Evolutionary conservation across 2,329 filamentous ascomycete species (phyloP).

Genomic region (Ascochyta lentis): DNA sequence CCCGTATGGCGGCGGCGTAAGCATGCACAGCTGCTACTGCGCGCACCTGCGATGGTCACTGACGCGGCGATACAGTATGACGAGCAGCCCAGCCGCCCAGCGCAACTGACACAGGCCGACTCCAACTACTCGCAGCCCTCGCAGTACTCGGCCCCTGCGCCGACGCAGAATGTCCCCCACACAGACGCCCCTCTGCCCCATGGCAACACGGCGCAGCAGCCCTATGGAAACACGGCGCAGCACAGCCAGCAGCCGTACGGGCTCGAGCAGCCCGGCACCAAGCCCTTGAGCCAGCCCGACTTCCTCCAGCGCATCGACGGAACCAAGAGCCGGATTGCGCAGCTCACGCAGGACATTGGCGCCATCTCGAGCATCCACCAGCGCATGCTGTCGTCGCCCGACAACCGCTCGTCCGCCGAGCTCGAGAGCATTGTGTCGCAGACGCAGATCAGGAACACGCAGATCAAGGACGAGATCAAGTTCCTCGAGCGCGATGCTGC

Average conservation of each 20-base stretch:
- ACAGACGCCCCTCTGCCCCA: constrained; percentile 23
- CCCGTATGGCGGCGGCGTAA: constrained; percentile 40
- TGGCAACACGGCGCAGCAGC: constrained; percentile 31
- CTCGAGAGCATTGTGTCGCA: constrained; percentile 72
- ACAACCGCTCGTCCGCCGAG: constrained; percentile 59
- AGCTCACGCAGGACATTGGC: constrained; percentile 70
- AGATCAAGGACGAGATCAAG: constrained; percentile 81
- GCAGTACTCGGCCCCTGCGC: constrained; percentile 40
- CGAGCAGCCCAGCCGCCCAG: constrained; percentile 33
- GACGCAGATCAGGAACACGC: constrained; percentile 75
- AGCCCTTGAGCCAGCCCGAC: constrained; percentile 66
- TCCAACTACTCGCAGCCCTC: constrained; percentile 50
- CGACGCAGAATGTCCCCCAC: constrained; percentile 36
- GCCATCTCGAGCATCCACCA: constrained; percentile 74
- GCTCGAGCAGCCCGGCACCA: constrained; percentile 61
- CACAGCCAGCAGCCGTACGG: constrained; percentile 7
- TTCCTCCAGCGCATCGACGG: constrained; percentile 72
- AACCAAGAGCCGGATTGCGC: constrained; percentile 71
- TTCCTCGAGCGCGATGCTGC: constrained; percentile 73
- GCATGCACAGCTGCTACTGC: constrained; percentile 10
- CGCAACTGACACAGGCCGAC: constrained; percentile 40
- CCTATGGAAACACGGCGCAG: background rate
- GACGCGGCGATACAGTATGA: constrained; percentile 27
- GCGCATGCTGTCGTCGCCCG: constrained; percentile 71
- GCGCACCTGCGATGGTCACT: constrained; percentile 16